phyloP scores from a whole-genome alignment of 1,284 basidiomycete genomes.

The Cutaneotrichosporon cyanovorans region DNA sequence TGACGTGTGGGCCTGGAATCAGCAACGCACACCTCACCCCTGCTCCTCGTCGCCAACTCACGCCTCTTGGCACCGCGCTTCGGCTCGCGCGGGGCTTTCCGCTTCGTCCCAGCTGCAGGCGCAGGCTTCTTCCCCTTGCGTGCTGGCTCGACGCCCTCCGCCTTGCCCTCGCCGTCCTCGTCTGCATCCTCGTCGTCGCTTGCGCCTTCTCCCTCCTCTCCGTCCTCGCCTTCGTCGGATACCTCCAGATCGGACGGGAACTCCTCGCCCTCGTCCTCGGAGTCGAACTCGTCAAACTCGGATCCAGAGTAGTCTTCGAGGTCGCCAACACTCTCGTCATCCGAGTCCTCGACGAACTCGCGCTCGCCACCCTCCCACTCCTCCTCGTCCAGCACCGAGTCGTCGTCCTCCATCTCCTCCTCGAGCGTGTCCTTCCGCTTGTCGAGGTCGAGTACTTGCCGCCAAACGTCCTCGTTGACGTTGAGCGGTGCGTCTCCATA shows the following conservation, averaged over 20 bases:
- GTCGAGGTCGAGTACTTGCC: constrained; percentile 74
- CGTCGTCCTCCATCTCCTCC: constrained; percentile 53
- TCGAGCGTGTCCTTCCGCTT: constrained; percentile 49
- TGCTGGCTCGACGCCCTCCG: constrained; percentile 33
- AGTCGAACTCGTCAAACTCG: constrained; percentile 43
- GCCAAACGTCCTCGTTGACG: constrained; percentile 97
- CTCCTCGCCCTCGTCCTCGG: constrained; percentile 36
- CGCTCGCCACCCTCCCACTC: constrained; percentile 52
- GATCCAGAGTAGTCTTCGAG: constrained; percentile 55
- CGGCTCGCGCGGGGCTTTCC: constrained; percentile 50
- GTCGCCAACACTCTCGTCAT: constrained; percentile 52
- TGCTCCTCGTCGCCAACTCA: constrained; percentile 11
- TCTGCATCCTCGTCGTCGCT: constrained; percentile 28
- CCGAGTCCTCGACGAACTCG: constrained; percentile 74
- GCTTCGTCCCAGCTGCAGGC: constrained; percentile 33
- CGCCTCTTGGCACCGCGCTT: constrained; percentile 50
- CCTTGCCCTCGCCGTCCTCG: constrained; percentile 30
- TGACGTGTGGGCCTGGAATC: constrained; percentile 57
- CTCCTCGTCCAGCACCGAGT: constrained; percentile 53
- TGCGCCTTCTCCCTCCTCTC: constrained; percentile 47
- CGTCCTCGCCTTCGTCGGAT: constrained; percentile 38
- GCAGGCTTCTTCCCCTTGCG: constrained; percentile 14
- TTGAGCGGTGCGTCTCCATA: constrained; percentile 97
- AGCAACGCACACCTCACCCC: background rate
- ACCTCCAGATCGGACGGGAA: constrained; percentile 44